phyloP scores from a whole-genome alignment of 2,329 filamentous ascomycete species.

The Xylariales sp. region DNA sequence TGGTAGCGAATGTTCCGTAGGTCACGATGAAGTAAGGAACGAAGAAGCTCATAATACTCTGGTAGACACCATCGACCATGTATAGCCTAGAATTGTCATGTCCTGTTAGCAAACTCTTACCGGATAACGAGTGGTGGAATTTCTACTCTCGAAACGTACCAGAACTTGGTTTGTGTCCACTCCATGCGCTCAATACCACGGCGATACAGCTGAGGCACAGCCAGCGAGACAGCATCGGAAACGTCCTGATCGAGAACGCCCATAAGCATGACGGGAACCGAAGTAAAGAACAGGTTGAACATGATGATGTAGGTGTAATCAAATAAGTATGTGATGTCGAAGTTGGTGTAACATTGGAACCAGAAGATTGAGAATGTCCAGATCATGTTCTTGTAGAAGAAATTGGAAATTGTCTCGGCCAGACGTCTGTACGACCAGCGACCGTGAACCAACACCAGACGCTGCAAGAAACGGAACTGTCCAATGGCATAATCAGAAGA shows the following conservation, averaged over 20 bases:
- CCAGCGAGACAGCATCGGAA: slow-evolving; percentile 86
- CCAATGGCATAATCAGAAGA: slow-evolving; percentile 94
- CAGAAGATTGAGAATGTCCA: slow-evolving; percentile 97
- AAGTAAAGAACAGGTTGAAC: slow-evolving; percentile 96
- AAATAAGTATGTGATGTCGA: slow-evolving; percentile 94
- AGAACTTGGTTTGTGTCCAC: slow-evolving; percentile 96
- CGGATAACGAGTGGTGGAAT: no score
- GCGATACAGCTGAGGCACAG: slow-evolving; percentile 91
- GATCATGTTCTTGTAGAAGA: slow-evolving; percentile 99
- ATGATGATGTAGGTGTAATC: slow-evolving; percentile 97
- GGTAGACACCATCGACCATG: slow-evolving; percentile 92
- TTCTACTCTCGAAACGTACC: slow-evolving; percentile 56
- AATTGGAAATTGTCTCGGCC: slow-evolving; percentile 92
- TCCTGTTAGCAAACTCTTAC: no score
- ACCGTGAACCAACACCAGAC: slow-evolving; percentile 84
- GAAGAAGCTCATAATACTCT: slow-evolving; percentile 90
- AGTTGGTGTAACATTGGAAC: slow-evolving; percentile 94
- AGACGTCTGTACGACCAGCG: slow-evolving; percentile 95
- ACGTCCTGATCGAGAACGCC: slow-evolving; percentile 97
- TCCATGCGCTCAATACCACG: slow-evolving; percentile 93
- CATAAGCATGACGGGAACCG: slow-evolving; percentile 89
- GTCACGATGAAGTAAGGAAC: slow-evolving; percentile 80
- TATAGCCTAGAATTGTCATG: slow-evolving; percentile 62
- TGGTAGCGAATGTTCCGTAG: slow-evolving; percentile 63
- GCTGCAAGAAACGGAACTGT: slow-evolving; percentile 84